Base-by-base conservation (phyloP, 179 eudicot genomes). In the Silene noctiflora region DNA sequence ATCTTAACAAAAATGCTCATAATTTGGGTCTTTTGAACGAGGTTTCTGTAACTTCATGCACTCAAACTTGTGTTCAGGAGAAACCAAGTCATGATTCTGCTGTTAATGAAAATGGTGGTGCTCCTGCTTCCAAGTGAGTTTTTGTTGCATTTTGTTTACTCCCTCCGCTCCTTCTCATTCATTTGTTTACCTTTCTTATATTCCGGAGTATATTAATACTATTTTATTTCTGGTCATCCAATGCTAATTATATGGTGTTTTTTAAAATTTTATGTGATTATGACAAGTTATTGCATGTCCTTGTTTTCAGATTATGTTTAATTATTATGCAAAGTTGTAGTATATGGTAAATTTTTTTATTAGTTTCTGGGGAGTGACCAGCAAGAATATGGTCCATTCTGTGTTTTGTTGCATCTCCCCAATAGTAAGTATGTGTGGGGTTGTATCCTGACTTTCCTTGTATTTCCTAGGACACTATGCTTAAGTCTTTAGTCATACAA, bases 91-190 rank as follows among this genome's bases (percentile, higher is more conserved):
- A 75, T 31, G 64, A 27, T 72, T 77, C 84, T 79, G 58, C 78
- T 78, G 76, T 51, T 72, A 81, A 25, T 78, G 79, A 81, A 22
- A 31, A 69, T 78, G 76, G 31, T 60, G 60, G 14, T 78, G 76
- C 87, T 80, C 90, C 90, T 77, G 86, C 89, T 79, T 84, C 92
- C 35, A 89, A 91, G 96, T 89, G 77, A 84, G 88, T 84, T 33
- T 61, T 33, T 33, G 39, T 33, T 29, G 27, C 27, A 25, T 25
- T 24, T 9, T 51, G 6, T 46, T 53, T 17, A 25, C 27, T 25
- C 27, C 27, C 33, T 33, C 44, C 66, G n/a, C 42, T 19, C 16
- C 12, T 0, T 42, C 48, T 13, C 14, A 27, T 21, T n/a, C 24
- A 16, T 65, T 20, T 6, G 20, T 16, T 67, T 33, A 1, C 1